Conservation (phyloP, 108 stramenopile genomes). For the Skeletonema grethae region DNA sequence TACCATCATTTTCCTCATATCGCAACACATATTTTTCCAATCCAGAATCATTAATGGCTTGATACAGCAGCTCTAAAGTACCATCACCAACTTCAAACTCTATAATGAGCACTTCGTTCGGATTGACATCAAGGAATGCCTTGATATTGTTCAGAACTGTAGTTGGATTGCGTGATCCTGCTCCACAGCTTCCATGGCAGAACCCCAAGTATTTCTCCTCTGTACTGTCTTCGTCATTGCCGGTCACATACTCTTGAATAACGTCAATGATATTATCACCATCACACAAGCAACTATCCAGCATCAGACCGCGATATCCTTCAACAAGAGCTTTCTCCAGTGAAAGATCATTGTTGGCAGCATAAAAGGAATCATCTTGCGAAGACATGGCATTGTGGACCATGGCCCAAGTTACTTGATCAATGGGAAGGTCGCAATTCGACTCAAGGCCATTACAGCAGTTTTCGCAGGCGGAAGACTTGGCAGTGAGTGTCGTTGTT, state of each 20-base stretch:
- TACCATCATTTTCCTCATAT: not conserved
- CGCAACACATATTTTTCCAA: conserved; percentile 20
- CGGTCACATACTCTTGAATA: conserved; percentile 5
- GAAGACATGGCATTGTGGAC: conserved; percentile 72
- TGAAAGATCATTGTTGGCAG: conserved; percentile 56
- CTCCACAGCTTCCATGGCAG: conserved; percentile 59
- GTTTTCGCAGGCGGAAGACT: not conserved
- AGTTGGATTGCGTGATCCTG: conserved; percentile 54
- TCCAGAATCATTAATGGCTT: conserved; percentile 23
- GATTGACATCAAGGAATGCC: conserved; percentile 56
- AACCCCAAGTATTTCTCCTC: conserved; percentile 35
- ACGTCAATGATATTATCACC: conserved; percentile 13
- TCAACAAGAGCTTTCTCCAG: conserved; percentile 68
- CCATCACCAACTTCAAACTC: conserved; percentile 60
- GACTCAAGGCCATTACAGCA: conserved; percentile 74
- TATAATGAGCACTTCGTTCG: conserved; percentile 62
- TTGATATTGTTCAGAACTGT: conserved; percentile 56
- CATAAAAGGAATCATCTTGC: conserved; percentile 50
- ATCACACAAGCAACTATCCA: conserved; percentile 72
- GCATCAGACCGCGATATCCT: conserved; percentile 70
- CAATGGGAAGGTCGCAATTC: conserved; percentile 58
- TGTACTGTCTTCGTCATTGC: not conserved
- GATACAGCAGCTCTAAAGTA: conserved; percentile 9
- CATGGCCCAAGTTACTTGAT: conserved; percentile 63
- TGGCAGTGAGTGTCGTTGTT: not conserved